Base-by-base conservation (phyloP, 1,139 yeast genomes). In the Hanseniaspora sp. region DNA sequence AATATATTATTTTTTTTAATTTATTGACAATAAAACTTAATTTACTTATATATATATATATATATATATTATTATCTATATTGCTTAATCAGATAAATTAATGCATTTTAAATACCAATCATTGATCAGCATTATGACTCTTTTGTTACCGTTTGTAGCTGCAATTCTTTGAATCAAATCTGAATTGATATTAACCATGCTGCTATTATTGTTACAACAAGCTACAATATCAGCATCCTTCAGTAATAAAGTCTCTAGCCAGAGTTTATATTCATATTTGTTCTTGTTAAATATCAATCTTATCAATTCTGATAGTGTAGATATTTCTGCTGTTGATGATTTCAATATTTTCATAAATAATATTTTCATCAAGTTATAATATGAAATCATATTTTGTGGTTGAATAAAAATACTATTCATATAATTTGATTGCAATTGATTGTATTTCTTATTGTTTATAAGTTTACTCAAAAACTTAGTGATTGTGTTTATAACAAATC, bases 401-500 rank as follows among this genome's bases (percentile, higher is more conserved):
- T 13, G 52, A 12, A 31, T 31, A n/a, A 67, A 56, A 42, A 61
- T 61, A n/a, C 58, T 59, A 41, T 68, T 67, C 0, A 77, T 62
- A 0, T 59, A 56, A 2, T 68, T 70, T 29, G 75, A 75, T 58
- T 82, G 86, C 18, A 70, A 69, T 30, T 69, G 66, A 4, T 71
- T 68, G 3, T 86, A 86, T 58, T 72, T 73, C 60, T 77, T 77
- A 60, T 82, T 70, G 33, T 74, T 69, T 1, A 85, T 62, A 12
- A 83, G 64, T 34, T 73, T 71, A 2, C 72, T 71, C 95, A 95
- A 86, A 61, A 86, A 86, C 58, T 76, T 75, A 55, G 78, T 72
- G 0, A 79, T 73, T 0, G 87, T 73, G 58, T 79, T 78, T 45
- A 86, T 68, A 2, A 86, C 77, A 61, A 83, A 80, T 53, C 83